Evolutionary conservation across 345 rosid genomes (phyloP), one percentile per base, ranked within the genome.

Genomic region (Durio zibethinus): DNA sequence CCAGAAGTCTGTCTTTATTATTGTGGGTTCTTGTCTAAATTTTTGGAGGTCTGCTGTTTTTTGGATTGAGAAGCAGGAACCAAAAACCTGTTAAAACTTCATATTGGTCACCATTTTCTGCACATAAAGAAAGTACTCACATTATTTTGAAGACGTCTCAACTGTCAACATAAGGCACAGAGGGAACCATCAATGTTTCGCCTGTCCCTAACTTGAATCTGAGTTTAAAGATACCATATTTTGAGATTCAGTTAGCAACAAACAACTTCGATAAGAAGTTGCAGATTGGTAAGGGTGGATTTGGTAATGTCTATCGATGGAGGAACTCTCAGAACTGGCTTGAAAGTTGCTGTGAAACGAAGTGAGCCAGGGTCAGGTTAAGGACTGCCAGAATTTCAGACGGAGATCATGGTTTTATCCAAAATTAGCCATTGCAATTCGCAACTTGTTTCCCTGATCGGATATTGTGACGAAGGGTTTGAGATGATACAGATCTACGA

Each of bases 391-490:
- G 91, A 90, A 77, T 90, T 88, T 78, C 88, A 82, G 36, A 87
- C 90, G 0, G 91, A 87, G 81, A 83, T 90, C 80, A 86, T 70
- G 73, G 78, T 88, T 42, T 76, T 92, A 60, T 92, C 92, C 42
- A 92, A 87, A 76, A 90, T 90, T 63, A 77, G 86, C 1, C 97
- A 90, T 72, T 88, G 83, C 14, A n/a, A n/a, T n/a, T n/a, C n/a
- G n/a, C 91, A 93, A 69, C 90, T 93, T 0, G 92, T 90, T 36
- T 86, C 98, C 10, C 81, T 93, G 72, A 87, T 83, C 0, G 98
- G 98, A 12, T 92, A 89, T 36, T 90, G 97, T 62, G 77, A 85
- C 12, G 94, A 92, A 43, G 63, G 79, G 72, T 70, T 82, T 40
- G 90, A 88, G 78, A 90, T 90, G 93, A 90, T 88, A 52, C 81